Evolutionary conservation across 2,329 filamentous ascomycete genomes (phyloP), one percentile per base, ranked within the genome.

Genomic region (Gremmenia infestans): DNA sequence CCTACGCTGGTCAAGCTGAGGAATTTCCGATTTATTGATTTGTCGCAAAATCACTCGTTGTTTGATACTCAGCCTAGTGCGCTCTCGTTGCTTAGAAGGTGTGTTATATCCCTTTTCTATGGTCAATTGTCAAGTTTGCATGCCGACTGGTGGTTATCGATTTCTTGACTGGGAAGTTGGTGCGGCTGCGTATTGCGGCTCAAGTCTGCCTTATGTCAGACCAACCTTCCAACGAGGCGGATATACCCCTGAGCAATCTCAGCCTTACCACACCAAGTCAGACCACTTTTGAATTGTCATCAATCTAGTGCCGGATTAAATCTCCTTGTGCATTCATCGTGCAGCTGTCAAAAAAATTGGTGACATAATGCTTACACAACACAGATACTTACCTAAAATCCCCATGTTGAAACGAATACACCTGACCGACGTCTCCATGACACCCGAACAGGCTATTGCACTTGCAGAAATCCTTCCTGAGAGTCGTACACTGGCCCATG

Each of bases 391-490:
- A 54, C 92, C 93, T 3, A 86, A 90, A 70, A 81, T 97, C 74
- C 76, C 80, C 32, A 77, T 80, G 4, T 72, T 99, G 32, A 96
- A 92, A 70, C 84, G 94, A 15, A 83, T 99, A 57, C 92, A 97
- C 70, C 79, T 99, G 4, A 82, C 85, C 19, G 89, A 96, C 72
- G 91, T 95, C 22, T 85, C 86, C 42, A 82, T 99, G 76, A 87
- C 84, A 2, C 81, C 93, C 0, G 90, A 94, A 66, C 91, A 97
- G 72, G 89, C 87, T 7, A 97, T 97, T 68, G 89, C 91, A 6
- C 77, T 97, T 14, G 89, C 92, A 2, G 94, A 99, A 70, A 85
- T 97, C 36, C 74, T 97, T 6, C 91, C 94, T 0, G 94, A 99
- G 70, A 85, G 88, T 50, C 83, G 81, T 42, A 83, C 81, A 43